phyloP scores from a whole-genome alignment of 345 rosid genomes.

The Dipteronia sinensis region DNA sequence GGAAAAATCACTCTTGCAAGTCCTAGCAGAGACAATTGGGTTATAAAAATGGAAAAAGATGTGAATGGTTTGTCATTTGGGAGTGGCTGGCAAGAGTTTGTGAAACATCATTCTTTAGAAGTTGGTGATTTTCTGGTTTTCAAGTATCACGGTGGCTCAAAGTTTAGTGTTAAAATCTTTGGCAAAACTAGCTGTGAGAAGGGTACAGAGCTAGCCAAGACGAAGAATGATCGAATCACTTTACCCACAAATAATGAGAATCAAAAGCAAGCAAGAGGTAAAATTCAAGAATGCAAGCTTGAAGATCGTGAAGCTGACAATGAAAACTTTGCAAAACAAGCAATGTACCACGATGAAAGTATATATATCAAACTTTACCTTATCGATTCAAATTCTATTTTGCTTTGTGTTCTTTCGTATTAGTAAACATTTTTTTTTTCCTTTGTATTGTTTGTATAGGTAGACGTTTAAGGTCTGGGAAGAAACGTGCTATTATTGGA shows the following conservation, averaged over 20 bases:
- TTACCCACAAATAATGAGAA: not conserved
- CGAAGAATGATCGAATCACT: not conserved
- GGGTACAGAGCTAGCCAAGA: not conserved
- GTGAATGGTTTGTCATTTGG: not conserved
- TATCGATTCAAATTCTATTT: not conserved
- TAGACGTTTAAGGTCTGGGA: not conserved
- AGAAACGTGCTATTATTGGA: not conserved
- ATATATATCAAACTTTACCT: not conserved
- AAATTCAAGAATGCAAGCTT: not conserved
- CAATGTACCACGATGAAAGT: not conserved
- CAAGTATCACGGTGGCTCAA: slow-evolving; percentile 3
- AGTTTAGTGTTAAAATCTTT: slow-evolving; percentile 16
- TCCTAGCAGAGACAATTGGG: not conserved
- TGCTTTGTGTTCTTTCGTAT: not conserved
- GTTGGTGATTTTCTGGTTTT: slow-evolving; percentile 18
- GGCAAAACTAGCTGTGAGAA: not conserved
- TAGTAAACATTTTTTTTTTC: too few species aligned
- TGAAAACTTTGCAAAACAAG: not conserved
- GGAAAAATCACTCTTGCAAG: not conserved
- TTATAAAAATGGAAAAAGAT: not conserved
- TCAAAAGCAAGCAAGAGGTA: not conserved
- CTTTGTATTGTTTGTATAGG: not conserved
- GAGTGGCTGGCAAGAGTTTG: slow-evolving; percentile 16
- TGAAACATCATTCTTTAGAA: slow-evolving; percentile 7
- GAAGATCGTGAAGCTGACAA: not conserved